Conservation (phyloP, 176 grass and related monocot species). For the Areca catechu region DNA sequence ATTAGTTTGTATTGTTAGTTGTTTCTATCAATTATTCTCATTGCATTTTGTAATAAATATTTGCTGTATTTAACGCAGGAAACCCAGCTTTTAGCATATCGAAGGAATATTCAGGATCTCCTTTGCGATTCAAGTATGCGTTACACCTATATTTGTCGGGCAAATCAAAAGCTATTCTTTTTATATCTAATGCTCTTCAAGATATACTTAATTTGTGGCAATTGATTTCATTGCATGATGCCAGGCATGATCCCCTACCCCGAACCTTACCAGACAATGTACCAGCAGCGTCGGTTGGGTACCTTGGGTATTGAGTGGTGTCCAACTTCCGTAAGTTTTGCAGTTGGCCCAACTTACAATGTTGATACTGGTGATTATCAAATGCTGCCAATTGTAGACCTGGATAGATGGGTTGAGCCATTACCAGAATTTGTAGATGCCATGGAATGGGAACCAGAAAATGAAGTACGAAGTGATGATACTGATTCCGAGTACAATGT, state of each 20-base stretch:
- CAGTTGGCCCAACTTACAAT: constrained; percentile 89
- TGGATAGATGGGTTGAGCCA: constrained; percentile 80
- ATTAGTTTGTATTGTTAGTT: background rate
- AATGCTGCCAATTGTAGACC: constrained; percentile 72
- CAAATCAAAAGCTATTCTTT: too few relatives aligned
- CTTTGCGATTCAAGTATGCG: constrained; percentile 76
- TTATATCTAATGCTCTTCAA: too few relatives aligned
- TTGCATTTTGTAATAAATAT: background rate
- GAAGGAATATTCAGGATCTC: constrained; percentile 92
- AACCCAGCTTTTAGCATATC: constrained; percentile 78
- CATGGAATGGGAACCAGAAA: constrained; percentile 72
- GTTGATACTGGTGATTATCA: constrained; percentile 81
- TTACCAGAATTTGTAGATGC: constrained; percentile 73
- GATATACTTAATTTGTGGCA: too few relatives aligned
- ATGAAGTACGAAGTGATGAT: constrained; percentile 79
- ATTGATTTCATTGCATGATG: background rate
- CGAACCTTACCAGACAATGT: constrained; percentile 91
- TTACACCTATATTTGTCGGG: too few relatives aligned
- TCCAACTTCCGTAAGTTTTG: constrained; percentile 71
- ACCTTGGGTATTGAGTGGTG: constrained; percentile 83
- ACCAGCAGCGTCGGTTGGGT: constrained; percentile 78
- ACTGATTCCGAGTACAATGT: constrained; percentile 96
- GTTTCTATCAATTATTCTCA: background rate
- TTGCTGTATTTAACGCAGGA: constrained; percentile 37
- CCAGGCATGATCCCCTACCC: constrained; percentile 95